Base-by-base conservation (phyloP, 2,329 filamentous ascomycete species). In the Diaporthe vaccinii region DNA sequence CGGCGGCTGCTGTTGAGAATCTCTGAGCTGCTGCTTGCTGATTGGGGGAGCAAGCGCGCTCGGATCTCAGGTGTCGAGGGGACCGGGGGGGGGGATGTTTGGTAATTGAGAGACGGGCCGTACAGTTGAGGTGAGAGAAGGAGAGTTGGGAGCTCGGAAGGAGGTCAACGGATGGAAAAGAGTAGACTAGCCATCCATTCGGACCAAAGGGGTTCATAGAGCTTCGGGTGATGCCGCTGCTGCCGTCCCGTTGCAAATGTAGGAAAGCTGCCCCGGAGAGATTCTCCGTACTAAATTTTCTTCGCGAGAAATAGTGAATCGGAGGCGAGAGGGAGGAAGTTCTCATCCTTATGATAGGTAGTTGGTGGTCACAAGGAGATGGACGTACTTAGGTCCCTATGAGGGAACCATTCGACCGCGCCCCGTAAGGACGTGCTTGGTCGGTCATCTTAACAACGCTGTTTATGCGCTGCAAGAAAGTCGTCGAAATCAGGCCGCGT, bases 101-200 rank as follows among this genome's bases (percentile, higher is more conserved):
- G 0, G 9, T 0, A 5, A 7, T 36, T 15, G 3, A 14, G 20
- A 7, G 17, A 39, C 10, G 8, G 20, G 7, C 5, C 9, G 25
- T 5, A 14, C 1, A 5, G 3, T n/a, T 39, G 31, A 22, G 55
- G 55, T 10, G 17, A 15, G 7, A 36, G 55, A n/a, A 1, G 9
- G 9, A 6, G 17, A 1, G 55, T 2, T 22, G 6, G 7, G 10
- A 4, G 20, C 0, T 36, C 10, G 9, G 31, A n/a, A 9, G 55
- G 20, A 9, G 4, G 20, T 22, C 8, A 49, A 22, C 20, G 44
- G 44, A 49, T 20, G 44, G 44, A 20, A 49, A 3, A 49, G 17
- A 6, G 44, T 10, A 22, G 17, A 6, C 20, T 10, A 22, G 20
- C 8, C 44, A 49, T 9, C 20, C 17, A 22, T 22, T 22, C 20